Base-by-base conservation (phyloP, 768 basidiomycete species). In the Tulasnella sp. region DNA sequence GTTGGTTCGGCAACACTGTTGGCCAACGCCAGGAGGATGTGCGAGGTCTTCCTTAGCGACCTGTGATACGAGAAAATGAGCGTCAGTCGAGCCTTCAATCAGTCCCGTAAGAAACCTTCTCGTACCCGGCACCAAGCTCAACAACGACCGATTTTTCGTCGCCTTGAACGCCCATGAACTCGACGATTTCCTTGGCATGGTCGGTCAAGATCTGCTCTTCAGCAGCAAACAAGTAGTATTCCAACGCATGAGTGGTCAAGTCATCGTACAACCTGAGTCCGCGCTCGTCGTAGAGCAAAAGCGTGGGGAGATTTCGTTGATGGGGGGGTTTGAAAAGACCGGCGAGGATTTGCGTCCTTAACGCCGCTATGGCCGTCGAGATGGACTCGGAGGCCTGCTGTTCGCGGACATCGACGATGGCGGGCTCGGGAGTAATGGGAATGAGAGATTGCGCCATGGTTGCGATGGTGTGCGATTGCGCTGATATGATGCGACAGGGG, bases 41-140 rank as follows among this genome's bases (percentile, higher is more conserved):
- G 89, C 7, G 93, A 93, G 0, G 96, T 96, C 85, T 97, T 97
- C 80, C 93, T 88, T 68, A 98, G 85, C 29, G 96, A 88, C 29
- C 94, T 96, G 81, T n/a, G 38, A 75, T 5, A 29, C 52, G 14
- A 76, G 40, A 37, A 6, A 40, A 1, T 69, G 22, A 15, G 39
- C 22, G 34, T 69, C 29, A 14, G 40, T 34, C 31, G 11, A 5
- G n/a, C 9, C 6, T 58, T 3, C 54, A 58, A 58, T 6, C 14
- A 15, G 12, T 2, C 42, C 54, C 9, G 19, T 8, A 40, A 31
- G 17, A 67, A n/a, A n/a, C n/a, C n/a, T 45, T 4, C 17, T 37
- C 76, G 34, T 45, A 95, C 94, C 96, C 96, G 11, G 96, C 93
- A 64, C 97, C 96, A n/a, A 99, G 87, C 81, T 98, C 96, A 52